Conservation (phyloP, 2,329 filamentous ascomycete species). For the Fusarium begoniae region DNA sequence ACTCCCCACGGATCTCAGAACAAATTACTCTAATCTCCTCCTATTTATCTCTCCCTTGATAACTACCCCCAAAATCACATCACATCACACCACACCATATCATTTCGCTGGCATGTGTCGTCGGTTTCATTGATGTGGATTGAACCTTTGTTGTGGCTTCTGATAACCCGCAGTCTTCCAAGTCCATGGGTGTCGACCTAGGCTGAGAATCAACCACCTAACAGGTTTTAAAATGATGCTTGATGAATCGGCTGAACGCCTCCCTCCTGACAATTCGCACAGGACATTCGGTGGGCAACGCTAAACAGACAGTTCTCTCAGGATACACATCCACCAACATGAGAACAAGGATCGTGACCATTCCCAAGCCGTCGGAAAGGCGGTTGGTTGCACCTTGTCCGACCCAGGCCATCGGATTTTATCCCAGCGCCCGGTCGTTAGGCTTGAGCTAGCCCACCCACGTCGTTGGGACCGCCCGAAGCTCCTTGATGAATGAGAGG, state of each 20-base stretch:
- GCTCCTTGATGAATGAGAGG: neutral
- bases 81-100: neutral
- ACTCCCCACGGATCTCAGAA: neutral
- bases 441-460: conserved; percentile 37
- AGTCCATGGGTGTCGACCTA: neutral
- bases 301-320: neutral
- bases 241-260: neutral
- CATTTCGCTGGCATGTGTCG: neutral
- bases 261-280: neutral
- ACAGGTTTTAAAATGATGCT: neutral
- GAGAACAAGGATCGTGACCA: conserved; percentile 22
- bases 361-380: conserved; percentile 37
- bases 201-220: neutral
- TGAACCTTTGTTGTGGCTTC: conserved; percentile 11
- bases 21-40: conserved; percentile 12
- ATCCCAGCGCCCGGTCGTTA: conserved; percentile 35
- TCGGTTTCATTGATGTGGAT: conserved; percentile 14
- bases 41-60: neutral
- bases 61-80: neutral
- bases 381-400: conserved; percentile 28
- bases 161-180: neutral
- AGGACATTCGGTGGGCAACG: neutral
- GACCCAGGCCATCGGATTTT: conserved; percentile 41
- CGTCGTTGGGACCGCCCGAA: conserved; percentile 29
- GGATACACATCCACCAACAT: neutral